Evolutionary conservation across 2,329 filamentous ascomycete genomes (phyloP).

Genomic region (Pseudocercospora crystallina): DNA sequence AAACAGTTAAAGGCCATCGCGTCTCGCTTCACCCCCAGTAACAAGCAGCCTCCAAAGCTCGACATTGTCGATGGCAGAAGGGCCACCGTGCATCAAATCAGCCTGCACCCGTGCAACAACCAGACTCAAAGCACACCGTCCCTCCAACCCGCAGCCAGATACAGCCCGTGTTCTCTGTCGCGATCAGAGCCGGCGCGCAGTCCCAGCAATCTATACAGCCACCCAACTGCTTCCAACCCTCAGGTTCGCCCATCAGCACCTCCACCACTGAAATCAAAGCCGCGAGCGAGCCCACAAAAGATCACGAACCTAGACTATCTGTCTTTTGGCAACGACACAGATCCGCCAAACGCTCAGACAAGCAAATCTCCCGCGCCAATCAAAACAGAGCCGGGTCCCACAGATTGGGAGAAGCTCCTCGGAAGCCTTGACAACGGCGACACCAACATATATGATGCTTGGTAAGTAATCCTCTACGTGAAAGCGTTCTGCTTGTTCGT

Average conservation of each 20-base stretch:
- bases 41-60: constrained; percentile 23
- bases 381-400: constrained; percentile 49
- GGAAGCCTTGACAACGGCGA: constrained; percentile 76
- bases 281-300: constrained; percentile 15
- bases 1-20: constrained; percentile 52
- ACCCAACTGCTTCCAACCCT: constrained; percentile 22
- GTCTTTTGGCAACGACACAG: constrained; percentile 43
- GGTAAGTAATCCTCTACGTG: constrained; percentile 33
- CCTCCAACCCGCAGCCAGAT: constrained; percentile 45
- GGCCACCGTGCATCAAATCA: constrained; percentile 44
- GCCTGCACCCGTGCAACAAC: constrained; percentile 49
- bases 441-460: constrained; percentile 80
- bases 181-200: constrained; percentile 51
- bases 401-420: constrained; percentile 81
- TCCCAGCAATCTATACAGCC: constrained; percentile 38
- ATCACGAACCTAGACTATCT: constrained; percentile 49
- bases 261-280: constrained; percentile 20
- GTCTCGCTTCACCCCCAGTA: constrained; percentile 43
- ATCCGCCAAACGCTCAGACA: constrained; percentile 18
- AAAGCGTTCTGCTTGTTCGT: too few relatives aligned
- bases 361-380: constrained; percentile 16
- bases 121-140: constrained; percentile 50
- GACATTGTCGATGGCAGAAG: constrained; percentile 40
- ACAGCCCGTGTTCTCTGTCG: constrained; percentile 43
- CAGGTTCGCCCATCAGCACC: constrained; percentile 28